phyloP scores from a whole-genome alignment of 805 yeast species.

The Lipomyces starkeyi region DNA sequence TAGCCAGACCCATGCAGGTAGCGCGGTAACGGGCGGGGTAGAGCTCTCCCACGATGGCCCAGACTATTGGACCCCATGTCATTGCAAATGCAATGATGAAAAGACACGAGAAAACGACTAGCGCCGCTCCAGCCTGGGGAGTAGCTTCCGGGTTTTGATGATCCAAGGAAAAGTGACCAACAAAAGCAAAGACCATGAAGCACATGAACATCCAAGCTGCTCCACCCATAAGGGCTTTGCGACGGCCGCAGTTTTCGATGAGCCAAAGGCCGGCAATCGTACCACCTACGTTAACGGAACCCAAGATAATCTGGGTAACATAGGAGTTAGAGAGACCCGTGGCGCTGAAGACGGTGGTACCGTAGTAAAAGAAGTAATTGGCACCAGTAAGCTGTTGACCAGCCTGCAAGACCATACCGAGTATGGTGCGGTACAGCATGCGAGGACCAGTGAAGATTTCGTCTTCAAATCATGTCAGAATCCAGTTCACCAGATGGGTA shows the following conservation, averaged over 20 bases:
- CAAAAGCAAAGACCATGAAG: conserved; percentile 70
- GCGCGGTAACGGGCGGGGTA: conserved; percentile 75
- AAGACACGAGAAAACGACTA: conserved; percentile 59
- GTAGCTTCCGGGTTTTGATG: conserved; percentile 29
- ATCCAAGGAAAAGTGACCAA: conserved; percentile 52
- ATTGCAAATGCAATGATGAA: conserved; percentile 80
- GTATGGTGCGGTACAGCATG: conserved; percentile 50
- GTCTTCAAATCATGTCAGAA: conserved; percentile 5
- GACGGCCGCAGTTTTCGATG: conserved; percentile 68
- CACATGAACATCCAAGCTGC: conserved; percentile 64
- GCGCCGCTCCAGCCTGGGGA: conserved; percentile 48
- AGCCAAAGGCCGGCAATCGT: conserved; percentile 61
- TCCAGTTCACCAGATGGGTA: background rate
- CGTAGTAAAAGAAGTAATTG: conserved; percentile 55
- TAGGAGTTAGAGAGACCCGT: conserved; percentile 57
- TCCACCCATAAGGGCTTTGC: conserved; percentile 64
- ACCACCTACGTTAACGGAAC: conserved; percentile 54
- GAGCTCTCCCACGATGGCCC: conserved; percentile 67
- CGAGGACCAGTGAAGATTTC: conserved; percentile 8
- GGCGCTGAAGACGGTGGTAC: conserved; percentile 52
- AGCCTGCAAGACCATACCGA: conserved; percentile 62
- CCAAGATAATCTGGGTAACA: conserved; percentile 51
- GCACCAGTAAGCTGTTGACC: conserved; percentile 48
- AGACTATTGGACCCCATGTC: conserved; percentile 82
- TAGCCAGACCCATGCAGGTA: conserved; percentile 57